Base-by-base conservation (phyloP, 306 rosid genomes). In the Vachellia collinsii region DNA sequence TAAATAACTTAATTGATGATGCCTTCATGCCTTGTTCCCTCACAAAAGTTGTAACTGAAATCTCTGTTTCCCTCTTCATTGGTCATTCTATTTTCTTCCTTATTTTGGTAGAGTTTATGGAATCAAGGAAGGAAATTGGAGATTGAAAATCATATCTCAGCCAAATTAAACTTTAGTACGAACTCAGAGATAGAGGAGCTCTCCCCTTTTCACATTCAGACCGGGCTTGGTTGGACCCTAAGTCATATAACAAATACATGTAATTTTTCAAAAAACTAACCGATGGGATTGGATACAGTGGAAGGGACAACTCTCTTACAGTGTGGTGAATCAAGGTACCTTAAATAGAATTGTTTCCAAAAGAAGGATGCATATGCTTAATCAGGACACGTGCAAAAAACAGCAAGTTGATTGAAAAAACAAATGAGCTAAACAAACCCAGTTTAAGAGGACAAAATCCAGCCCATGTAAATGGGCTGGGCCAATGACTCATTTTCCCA, bases 1-100 rank as follows among this genome's bases (percentile, higher is more conserved):
- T 85, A 86, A 86, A 85, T 83, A 77, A 83, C 86, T 82, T 79
- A 70, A 84, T 77, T 82, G 83, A 85, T 82, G 87, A 29, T 29
- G 34, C n/a, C n/a, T n/a, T n/a, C n/a, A n/a, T n/a, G n/a, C 80
- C 64, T 80, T 85, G 86, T 79, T 74, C 85, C 64, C 69, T 73
- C 76, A 76, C 42, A 72, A 81, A 29, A 81, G 65, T 76, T 81
- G 75, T 80, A 69, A 68, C 68, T 73, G 37, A 79, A 62, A 59
- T 75, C 75, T 29, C 44, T 70, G 79, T 70, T 70, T 59, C 13
- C 42, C 25, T 42, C 39, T 65, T 34, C 8, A 41, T 69, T 69
- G 65, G 65, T 59, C 37, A 4, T 63, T 38, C 51, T 74, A 73
- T 74, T 70, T 67, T 25, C 51, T 19, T 25, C 48, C 51, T 23